Percentiles rank a stretch among this genome's conserved stretches.
These are phyloP conservation scores for Lachnum nothofagi DNA, from an alignment of 2,329 filamentous ascomycete species.

Conservation along the genomic window DNA sequence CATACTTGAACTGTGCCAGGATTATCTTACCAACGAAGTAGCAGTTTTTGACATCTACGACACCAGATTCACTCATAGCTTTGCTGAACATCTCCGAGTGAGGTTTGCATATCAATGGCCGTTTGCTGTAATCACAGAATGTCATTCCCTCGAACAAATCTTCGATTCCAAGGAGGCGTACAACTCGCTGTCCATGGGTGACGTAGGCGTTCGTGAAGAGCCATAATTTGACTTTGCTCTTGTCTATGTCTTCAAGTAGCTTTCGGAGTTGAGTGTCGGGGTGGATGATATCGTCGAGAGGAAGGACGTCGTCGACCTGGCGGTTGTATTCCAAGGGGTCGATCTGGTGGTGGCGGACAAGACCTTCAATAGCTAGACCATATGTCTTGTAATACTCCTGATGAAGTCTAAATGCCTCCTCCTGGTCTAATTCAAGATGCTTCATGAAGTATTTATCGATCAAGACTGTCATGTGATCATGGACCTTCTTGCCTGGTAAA, in stretches of 20 bases:
- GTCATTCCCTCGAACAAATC: conserved; percentile 93
- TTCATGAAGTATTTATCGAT: conserved; percentile 55
- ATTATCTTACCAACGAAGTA: conserved; percentile 77
- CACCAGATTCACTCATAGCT: conserved; percentile 79
- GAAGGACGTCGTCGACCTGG: conserved; percentile 90
- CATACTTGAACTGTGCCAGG: not conserved
- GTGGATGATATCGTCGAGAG: conserved; percentile 77
- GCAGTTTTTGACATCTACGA: conserved; percentile 63
- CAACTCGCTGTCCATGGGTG: conserved; percentile 77
- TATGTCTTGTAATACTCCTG: conserved; percentile 92
- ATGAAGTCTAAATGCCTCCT: conserved; percentile 83
- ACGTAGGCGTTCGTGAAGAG: conserved; percentile 95
- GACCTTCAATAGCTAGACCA: conserved; percentile 91
- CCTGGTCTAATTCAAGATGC: conserved; percentile 67
- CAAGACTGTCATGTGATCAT: conserved; percentile 79
- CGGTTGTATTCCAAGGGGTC: conserved; percentile 91
- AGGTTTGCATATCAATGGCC: conserved; percentile 82
- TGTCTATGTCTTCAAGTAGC: conserved; percentile 78
- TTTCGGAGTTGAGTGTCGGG: conserved; percentile 69
- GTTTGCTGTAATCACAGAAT: conserved; percentile 78
- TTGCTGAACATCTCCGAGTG: conserved; percentile 76
- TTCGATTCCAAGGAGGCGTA: conserved; percentile 73
- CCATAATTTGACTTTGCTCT: conserved; percentile 79
- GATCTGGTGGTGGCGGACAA: conserved; percentile 90
- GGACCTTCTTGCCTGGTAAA: conserved; percentile 67